phyloP scores from a whole-genome alignment of 2,329 filamentous ascomycete species.

The Cylindrodendrum hubeiense region DNA sequence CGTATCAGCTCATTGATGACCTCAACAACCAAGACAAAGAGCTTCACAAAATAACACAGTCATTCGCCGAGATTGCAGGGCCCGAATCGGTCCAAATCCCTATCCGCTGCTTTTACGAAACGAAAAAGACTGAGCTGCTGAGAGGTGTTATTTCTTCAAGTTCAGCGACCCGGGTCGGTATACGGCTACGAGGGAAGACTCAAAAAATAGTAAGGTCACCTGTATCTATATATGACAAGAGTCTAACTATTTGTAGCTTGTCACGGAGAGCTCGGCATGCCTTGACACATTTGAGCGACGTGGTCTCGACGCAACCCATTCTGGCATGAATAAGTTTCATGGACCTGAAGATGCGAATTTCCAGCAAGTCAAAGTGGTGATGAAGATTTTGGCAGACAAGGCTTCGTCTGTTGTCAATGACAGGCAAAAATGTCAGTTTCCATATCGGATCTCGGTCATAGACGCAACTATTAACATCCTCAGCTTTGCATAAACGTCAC shows the following conservation, averaged over 20 bases:
- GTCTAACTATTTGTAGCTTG: not conserved
- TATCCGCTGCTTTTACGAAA: slow-evolving; percentile 14
- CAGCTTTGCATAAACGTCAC: not conserved
- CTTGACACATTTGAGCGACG: not conserved
- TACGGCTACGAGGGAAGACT: not conserved
- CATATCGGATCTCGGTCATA: too few relatives aligned
- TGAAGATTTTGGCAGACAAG: not conserved
- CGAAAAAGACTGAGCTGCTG: slow-evolving; percentile 1
- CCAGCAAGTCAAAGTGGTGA: not conserved
- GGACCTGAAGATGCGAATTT: not conserved
- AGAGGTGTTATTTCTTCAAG: not conserved
- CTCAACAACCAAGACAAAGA: not conserved
- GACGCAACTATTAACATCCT: not conserved
- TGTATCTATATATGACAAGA: too few relatives aligned
- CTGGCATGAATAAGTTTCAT: slow-evolving; percentile 13
- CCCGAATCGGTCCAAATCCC: not conserved
- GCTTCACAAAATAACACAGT: not conserved
- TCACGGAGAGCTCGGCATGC: not conserved
- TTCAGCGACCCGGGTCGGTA: not conserved
- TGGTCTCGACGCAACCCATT: slow-evolving; percentile 6
- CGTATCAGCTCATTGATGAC: slow-evolving; percentile 1
- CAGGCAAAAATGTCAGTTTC: not conserved
- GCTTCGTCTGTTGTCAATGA: not conserved
- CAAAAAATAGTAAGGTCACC: not conserved
- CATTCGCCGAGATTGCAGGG: not conserved